These are phyloP conservation scores for Ajuga reptans DNA, from an alignment of 305 asterid genomes.

Conservation along the genomic window DNA sequence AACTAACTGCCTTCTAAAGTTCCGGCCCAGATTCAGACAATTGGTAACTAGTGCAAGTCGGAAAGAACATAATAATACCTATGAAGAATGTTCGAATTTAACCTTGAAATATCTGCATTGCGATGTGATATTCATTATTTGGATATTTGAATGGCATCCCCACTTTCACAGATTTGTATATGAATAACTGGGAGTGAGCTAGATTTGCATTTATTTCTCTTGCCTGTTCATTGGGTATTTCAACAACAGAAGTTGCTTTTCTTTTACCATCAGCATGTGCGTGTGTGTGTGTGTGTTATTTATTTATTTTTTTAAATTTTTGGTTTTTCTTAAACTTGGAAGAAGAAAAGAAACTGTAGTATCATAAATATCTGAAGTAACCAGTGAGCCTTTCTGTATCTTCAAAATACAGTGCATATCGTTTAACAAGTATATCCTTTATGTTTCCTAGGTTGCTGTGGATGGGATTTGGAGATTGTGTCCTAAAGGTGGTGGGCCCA, in stretches of 20 bases:
- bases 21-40: neutral
- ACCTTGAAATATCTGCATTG: neutral
- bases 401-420: neutral
- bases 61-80: neutral
- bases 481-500: conserved; percentile 82
- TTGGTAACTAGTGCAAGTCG: neutral
- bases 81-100: neutral
- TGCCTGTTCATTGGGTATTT: neutral
- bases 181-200: neutral
- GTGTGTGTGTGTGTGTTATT: too few relatives aligned
- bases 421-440: neutral
- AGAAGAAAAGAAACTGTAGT: too few relatives aligned
- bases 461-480: conserved; percentile 89
- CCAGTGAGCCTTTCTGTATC: neutral
- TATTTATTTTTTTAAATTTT: too few relatives aligned
- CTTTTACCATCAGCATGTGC: neutral
- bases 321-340: too few relatives aligned
- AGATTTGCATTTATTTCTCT: neutral
- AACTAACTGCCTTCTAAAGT: neutral
- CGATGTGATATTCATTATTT: neutral
- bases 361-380: neutral
- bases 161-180: neutral
- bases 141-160: neutral
- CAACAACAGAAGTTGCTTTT: too few relatives aligned
- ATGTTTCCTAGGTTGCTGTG: conserved; percentile 67